Base-by-base conservation (phyloP, 164 flowering plant species). In the Paratinospora sagittata region DNA sequence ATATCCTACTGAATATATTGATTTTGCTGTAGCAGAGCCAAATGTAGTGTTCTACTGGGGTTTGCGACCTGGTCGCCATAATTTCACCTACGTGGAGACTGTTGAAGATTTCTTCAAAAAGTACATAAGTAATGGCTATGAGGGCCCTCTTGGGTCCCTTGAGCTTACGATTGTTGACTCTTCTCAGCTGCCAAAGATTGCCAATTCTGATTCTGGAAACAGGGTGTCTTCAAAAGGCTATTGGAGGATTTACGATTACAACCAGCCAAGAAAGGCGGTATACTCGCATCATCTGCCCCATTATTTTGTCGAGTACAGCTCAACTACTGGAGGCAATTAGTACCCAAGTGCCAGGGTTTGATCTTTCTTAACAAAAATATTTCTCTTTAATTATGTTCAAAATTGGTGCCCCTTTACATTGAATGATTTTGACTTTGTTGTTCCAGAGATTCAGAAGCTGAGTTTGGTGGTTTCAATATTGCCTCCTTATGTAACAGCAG, bases 41-140 rank as follows among this genome's bases (percentile, higher is more conserved):
- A 83, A 82, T 49, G 45, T 69, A 12, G 82, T 85, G 24, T 88
- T 86, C 43, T 86, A 80, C 71, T 88, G 89, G 91, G 91, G 91
- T 27, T 70, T 88, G 62, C 74, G 73, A 26, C 78, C 78, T 27
- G 76, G 75, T 6, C 71, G 68, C 65, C 72, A 70, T 47, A 47
- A 63, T 61, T 57, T 62, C 65, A 63, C 63, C 0, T 80, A 82
- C 34, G 64, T 82, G 33, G 65, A 75, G 5, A 62, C 72, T 23
- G 77, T 86, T 5, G 73, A 81, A 65, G 76, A 68, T 60, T 78
- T 77, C 30, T 88, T 88, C 81, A 62, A 33, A 82, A 78, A 72
- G 67, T 73, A 37, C 58, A 71, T 82, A n/a, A 66, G 47, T 34
- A 76, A 66, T 52, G 85, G 85, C 10, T 76, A 74, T 72, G 73